phyloP scores from a whole-genome alignment of 1,284 basidiomycete species.

The Puccinia polysora region DNA sequence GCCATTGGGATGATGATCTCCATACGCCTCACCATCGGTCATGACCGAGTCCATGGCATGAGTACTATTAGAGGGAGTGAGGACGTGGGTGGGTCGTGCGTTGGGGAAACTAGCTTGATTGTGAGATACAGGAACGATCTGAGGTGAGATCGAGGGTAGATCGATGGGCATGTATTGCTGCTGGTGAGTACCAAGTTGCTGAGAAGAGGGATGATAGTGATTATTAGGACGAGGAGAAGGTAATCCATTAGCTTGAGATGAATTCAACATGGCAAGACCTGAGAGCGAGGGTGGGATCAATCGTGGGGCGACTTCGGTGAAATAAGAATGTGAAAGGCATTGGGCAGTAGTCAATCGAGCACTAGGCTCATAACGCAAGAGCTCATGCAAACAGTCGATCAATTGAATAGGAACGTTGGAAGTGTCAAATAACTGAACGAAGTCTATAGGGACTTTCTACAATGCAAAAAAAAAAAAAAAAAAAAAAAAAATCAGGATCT shows the following conservation, averaged over 20 bases:
- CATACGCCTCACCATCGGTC: constrained; percentile 56
- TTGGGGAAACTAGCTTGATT: constrained; percentile 43
- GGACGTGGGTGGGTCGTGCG: constrained; percentile 34
- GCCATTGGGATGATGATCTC: constrained; percentile 53
- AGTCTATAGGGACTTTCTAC: constrained; percentile 70
- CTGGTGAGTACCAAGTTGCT: constrained; percentile 47
- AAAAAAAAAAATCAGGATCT: not conserved
- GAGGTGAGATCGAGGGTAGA: constrained; percentile 46
- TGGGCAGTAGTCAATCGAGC: constrained; percentile 75
- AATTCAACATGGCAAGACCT: constrained; percentile 48
- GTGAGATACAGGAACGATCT: constrained; percentile 49
- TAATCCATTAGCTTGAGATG: constrained; percentile 53
- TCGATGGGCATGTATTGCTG: constrained; percentile 46
- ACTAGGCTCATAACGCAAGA: constrained; percentile 87
- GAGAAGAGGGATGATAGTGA: constrained; percentile 43
- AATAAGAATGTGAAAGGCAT: constrained; percentile 83
- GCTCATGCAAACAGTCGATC: constrained; percentile 83
- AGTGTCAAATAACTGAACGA: constrained; percentile 72
- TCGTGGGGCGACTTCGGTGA: constrained; percentile 62
- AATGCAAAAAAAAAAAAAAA: not conserved
- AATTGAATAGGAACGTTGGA: constrained; percentile 68
- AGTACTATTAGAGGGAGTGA: constrained; percentile 39
- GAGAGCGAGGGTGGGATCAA: constrained; percentile 49
- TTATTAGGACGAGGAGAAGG: constrained; percentile 40
- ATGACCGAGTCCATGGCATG: constrained; percentile 43